Conservation (phyloP, 2,329 filamentous ascomycete genomes). For the Aspergillus fischeri region DNA sequence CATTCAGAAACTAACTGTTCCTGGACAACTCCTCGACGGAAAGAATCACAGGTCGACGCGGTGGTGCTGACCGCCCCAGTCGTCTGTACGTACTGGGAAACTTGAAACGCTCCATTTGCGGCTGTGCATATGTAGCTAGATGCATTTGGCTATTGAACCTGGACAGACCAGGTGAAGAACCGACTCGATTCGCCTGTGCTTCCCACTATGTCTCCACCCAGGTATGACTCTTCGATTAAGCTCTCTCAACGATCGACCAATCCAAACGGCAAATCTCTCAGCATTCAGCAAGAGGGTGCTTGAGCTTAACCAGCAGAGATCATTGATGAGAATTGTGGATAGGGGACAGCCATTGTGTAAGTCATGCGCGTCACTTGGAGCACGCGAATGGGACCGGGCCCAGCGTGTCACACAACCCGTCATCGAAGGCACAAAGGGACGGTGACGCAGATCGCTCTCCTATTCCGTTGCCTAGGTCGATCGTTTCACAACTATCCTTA, state of each 20-base stretch:
- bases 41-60: background rate
- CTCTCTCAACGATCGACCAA: slow-evolving; percentile 5
- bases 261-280: slow-evolving; percentile 1
- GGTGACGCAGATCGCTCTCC: background rate
- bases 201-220: background rate
- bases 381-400: background rate
- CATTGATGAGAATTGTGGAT: background rate
- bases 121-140: slow-evolving; percentile 7
- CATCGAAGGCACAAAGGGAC: background rate
- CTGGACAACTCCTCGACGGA: background rate
- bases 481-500: background rate
- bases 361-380: background rate
- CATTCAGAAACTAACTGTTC: slow-evolving; percentile 2
- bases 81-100: background rate
- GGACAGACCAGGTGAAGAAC: background rate
- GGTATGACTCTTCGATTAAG: slow-evolving; percentile 1
- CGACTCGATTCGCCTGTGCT: slow-evolving; percentile 1
- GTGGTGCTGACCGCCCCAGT: background rate
- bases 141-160: background rate
- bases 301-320: background rate
- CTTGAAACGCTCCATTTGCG: slow-evolving; percentile 2
- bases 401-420: background rate
- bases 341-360: background rate
- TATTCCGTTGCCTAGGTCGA: background rate
- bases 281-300: background rate